Conservation (phyloP, 768 basidiomycete species). For the Mycena chlorophos region DNA sequence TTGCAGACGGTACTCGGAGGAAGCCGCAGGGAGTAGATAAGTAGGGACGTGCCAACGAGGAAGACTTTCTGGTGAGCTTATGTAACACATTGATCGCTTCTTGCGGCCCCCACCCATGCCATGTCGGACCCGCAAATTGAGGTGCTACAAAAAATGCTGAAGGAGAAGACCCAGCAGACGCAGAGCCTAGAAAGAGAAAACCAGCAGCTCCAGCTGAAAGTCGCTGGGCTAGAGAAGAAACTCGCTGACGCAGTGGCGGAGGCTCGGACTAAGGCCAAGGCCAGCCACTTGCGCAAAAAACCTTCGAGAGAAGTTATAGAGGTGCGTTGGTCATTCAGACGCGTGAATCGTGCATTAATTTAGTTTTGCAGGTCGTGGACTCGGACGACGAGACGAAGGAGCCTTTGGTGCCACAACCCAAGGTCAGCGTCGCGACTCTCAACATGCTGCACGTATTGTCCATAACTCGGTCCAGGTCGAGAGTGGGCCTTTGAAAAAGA, state of each 20-base stretch:
- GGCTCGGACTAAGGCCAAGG: neutral
- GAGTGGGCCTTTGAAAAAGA: no score
- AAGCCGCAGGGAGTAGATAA: conserved; percentile 57
- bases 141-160: neutral
- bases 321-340: neutral
- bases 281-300: neutral
- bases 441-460: no score
- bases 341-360: neutral
- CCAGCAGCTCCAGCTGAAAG: neutral
- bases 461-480: no score
- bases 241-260: neutral
- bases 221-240: neutral
- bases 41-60: conserved; percentile 51
- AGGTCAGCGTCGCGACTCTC: no score
- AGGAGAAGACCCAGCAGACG: neutral
- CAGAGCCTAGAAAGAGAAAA: neutral
- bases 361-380: neutral
- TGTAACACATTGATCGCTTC: neutral
- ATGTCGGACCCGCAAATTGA: neutral
- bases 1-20: conserved; percentile 50
- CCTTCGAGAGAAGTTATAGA: neutral
- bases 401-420: neutral
- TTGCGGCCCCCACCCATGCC: no score
- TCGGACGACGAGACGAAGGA: neutral
- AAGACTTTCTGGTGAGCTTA: conserved; percentile 37